Evolutionary conservation across 2,329 filamentous ascomycete species (phyloP).

Genomic region (Hypocrella siamensis): DNA sequence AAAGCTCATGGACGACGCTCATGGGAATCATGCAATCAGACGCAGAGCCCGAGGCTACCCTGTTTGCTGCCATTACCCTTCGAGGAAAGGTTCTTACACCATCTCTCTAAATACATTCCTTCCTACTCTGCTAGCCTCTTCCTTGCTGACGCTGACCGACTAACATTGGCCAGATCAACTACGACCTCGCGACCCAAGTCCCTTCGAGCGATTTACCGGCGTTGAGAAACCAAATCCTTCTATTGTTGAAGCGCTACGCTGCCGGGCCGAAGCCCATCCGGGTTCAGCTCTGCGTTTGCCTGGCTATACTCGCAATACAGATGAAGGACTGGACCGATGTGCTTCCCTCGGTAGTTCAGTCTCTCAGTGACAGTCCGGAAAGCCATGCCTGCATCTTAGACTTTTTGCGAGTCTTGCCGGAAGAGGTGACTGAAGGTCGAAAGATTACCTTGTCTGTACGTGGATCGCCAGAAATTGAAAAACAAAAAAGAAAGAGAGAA

Average conservation of each 20-base stretch:
- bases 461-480: no score
- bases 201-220: constrained; percentile 57
- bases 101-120: no score
- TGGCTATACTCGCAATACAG: constrained; percentile 89
- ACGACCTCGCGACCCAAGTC: constrained; percentile 77
- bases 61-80: constrained; percentile 92
- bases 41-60: constrained; percentile 67
- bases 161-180: constrained; percentile 60
- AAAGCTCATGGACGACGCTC: constrained; percentile 81
- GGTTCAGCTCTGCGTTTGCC: constrained; percentile 85
- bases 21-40: constrained; percentile 75
- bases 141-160: neutral
- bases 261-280: constrained; percentile 71
- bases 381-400: constrained; percentile 83
- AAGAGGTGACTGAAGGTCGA: constrained; percentile 97
- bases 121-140: neutral
- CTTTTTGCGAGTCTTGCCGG: constrained; percentile 89
- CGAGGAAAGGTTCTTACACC: constrained; percentile 84
- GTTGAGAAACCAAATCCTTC: constrained; percentile 70
- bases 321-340: constrained; percentile 96
- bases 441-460: constrained; percentile 98
- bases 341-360: constrained; percentile 61
- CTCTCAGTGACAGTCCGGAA: constrained; percentile 59
- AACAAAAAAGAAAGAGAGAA: no score
- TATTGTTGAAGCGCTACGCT: constrained; percentile 67